phyloP scores from a whole-genome alignment of 2,329 filamentous ascomycete genomes.

The Diaporthe caulivora region DNA sequence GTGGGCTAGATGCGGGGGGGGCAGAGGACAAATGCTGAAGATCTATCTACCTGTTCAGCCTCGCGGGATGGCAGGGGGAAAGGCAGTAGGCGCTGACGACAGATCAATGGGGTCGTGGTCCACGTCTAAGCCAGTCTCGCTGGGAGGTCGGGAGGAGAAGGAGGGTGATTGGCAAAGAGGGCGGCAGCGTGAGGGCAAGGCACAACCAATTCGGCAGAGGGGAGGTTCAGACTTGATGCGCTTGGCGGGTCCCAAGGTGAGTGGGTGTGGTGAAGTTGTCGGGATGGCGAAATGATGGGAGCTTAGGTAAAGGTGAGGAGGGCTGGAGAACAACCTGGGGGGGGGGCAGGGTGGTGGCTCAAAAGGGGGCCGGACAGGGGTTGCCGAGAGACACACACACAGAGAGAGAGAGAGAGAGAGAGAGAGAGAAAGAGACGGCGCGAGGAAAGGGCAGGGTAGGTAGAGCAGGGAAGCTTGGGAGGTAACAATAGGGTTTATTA shows the following conservation, averaged over 20 bases:
- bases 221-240: constrained; percentile 31
- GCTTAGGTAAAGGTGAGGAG: constrained; percentile 38
- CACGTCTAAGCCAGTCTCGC: constrained; percentile 39
- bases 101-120: constrained; percentile 40
- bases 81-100: constrained; percentile 38
- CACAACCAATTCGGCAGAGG: constrained; percentile 34
- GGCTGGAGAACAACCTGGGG: constrained; percentile 25
- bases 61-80: constrained; percentile 38
- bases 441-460: neutral
- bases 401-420: too few species aligned
- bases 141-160: constrained; percentile 28
- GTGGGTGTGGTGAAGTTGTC: constrained; percentile 27
- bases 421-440: too few species aligned
- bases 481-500: constrained; percentile 25
- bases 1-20: constrained; percentile 18
- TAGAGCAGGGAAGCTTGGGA: constrained; percentile 31
- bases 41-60: constrained; percentile 41
- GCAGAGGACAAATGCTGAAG: constrained; percentile 38
- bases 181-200: constrained; percentile 22
- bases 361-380: constrained; percentile 40
- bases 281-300: constrained; percentile 35
- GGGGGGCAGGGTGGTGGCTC: constrained; percentile 35
- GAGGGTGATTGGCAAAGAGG: constrained; percentile 22
- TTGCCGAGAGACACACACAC: constrained; percentile 20
- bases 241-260: constrained; percentile 31